These are phyloP conservation scores for Xylaria telfairii DNA, from an alignment of 495 filamentous ascomycete genomes.

Conservation along the genomic window DNA sequence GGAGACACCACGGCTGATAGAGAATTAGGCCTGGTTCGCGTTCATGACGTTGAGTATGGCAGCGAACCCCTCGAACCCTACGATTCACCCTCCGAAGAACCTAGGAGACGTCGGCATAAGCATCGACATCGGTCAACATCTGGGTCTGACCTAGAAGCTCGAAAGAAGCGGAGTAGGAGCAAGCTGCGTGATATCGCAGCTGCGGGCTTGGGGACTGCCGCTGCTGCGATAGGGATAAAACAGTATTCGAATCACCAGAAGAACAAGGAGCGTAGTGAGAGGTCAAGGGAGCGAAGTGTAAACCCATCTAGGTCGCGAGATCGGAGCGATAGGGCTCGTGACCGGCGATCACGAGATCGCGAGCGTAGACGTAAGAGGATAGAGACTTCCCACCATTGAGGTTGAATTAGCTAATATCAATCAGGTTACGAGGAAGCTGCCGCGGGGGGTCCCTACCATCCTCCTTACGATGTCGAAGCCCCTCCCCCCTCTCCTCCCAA, in stretches of 20 bases:
- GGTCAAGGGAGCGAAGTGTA: slow-evolving; percentile 37
- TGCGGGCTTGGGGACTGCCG: slow-evolving; percentile 72
- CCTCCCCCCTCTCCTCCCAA: slow-evolving; percentile 56
- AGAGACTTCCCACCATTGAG: slow-evolving; percentile 13
- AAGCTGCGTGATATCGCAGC: slow-evolving; percentile 69
- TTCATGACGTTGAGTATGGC: slow-evolving; percentile 49
- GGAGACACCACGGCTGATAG: slow-evolving; percentile 61
- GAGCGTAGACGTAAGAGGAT: slow-evolving; percentile 50
- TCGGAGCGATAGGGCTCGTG: slow-evolving; percentile 31
- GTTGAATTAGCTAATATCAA: slow-evolving; percentile 24
- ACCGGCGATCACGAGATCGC: slow-evolving; percentile 43
- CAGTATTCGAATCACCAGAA: slow-evolving; percentile 59
- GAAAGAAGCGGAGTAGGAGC: slow-evolving; percentile 66
- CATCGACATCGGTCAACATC: slow-evolving; percentile 43
- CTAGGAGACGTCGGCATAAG: slow-evolving; percentile 26
- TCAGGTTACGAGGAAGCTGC: slow-evolving; percentile 53
- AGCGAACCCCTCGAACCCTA: slow-evolving; percentile 50
- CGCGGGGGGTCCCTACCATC: slow-evolving; percentile 43
- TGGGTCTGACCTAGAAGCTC: slow-evolving; percentile 51
- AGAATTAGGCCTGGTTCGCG: slow-evolving; percentile 73
- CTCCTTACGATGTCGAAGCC: slow-evolving; percentile 37
- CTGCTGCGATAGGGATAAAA: slow-evolving; percentile 78
- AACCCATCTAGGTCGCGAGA: slow-evolving; percentile 26
- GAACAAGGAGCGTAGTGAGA: slow-evolving; percentile 43
- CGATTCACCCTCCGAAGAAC: slow-evolving; percentile 41